Evolutionary conservation across 2,329 filamentous ascomycete genomes (phyloP), one percentile per base, ranked within the genome.

Genomic region (Botryosphaeria dothidea): DNA sequence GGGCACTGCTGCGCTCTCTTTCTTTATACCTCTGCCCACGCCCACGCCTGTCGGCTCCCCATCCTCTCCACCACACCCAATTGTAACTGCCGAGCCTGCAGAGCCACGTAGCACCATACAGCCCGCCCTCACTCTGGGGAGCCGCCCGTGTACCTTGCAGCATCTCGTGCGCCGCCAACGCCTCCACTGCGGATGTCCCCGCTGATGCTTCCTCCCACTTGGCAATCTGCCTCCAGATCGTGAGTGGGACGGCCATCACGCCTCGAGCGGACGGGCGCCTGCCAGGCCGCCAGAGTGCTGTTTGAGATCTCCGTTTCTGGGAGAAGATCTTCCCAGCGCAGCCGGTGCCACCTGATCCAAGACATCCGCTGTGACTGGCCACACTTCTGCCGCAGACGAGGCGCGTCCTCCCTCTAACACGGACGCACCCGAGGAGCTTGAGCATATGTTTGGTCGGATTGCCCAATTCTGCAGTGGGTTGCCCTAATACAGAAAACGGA

Each of bases 81-180:
- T 56, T 34, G 48, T 45, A 62, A 48, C n/a, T 60, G 56, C 61
- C 49, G 41, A 34, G 62, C 29, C 51, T 64, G 62, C 62, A 43
- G 62, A 57, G 62, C 51, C 62, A 51, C 43, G 51, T 64, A 43
- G 51, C 62, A 64, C 51, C 51, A 48, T 41, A 64, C 60, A 52
- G 60, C 46, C 38, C 17, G 56, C 43, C 56, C 43, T 45, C 29
- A 61, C 23, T 61, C 58, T 62, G 60, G 60, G 60, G 60, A 43
- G 48, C 49, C 41, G 36, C 36, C 48, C 48, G 46, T 48, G 61
- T 63, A 45, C 48, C 48, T 45, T 63, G 46, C 23, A 60, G 46
- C 36, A 54, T 54, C 61, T 51, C 43, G 45, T 41, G 29, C 60
- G 46, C 57, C 36, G 31, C 17, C 36, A 19, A 13, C 38, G 17